A percentile compares a stretch with the other conserved stretches of the same genome.
Evolutionary conservation across 345 rosid genomes (phyloP).

Genomic region (Populus ilicifolia): DNA sequence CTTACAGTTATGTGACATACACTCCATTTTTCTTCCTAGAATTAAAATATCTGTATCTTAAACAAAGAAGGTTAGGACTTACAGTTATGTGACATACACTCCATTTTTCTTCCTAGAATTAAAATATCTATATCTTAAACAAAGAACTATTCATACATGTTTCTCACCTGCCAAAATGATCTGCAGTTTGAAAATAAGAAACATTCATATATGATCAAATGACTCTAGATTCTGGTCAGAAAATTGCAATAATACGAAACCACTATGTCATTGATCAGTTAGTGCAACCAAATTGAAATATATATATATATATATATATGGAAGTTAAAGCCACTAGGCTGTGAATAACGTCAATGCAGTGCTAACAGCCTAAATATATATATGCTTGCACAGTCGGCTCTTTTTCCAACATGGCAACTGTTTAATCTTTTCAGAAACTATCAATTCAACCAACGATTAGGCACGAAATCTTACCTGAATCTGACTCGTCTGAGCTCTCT

Average conservation of each 20-base stretch:
- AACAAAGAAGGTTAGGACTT: neutral
- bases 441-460: neutral
- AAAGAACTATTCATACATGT: neutral
- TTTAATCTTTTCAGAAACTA: slow-evolving; percentile 8
- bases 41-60: neutral
- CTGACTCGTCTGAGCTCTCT: slow-evolving; percentile 36
- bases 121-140: neutral
- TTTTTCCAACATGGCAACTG: neutral
- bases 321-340: neutral
- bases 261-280: neutral
- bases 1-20: neutral
- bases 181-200: no score
- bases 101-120: neutral
- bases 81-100: neutral
- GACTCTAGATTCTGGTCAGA: neutral
- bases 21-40: neutral
- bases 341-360: neutral
- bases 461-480: slow-evolving; percentile 24
- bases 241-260: neutral
- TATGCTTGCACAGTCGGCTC: neutral
- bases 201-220: neutral
- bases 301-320: neutral
- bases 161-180: neutral
- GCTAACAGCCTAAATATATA: neutral
- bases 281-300: neutral